phyloP scores from a whole-genome alignment of 2,329 filamentous ascomycete species.

The Alternaria angustiovoidea region DNA sequence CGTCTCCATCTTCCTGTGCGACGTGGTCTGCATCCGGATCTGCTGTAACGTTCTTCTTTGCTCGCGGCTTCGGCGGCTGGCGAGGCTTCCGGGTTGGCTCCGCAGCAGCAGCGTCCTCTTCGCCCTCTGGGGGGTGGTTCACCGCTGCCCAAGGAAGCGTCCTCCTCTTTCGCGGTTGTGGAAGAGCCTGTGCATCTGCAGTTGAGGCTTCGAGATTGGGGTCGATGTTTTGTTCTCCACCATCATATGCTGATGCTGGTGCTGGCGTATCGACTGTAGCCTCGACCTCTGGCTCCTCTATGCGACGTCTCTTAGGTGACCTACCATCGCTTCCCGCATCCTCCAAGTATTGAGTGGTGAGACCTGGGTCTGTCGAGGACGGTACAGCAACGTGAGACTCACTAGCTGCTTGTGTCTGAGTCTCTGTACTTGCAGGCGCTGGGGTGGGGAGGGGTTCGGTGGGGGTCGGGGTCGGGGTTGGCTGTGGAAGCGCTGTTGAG shows the following conservation, averaged over 20 bases:
- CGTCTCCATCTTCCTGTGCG: slow-evolving; percentile 20
- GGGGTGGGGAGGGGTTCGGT: background rate
- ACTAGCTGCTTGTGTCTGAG: slow-evolving; percentile 2
- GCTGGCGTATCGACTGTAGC: background rate
- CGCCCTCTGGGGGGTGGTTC: slow-evolving; percentile 31
- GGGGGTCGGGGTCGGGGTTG: background rate
- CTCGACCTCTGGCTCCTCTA: slow-evolving; percentile 15
- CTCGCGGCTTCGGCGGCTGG: slow-evolving; percentile 23
- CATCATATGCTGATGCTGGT: slow-evolving; percentile 2
- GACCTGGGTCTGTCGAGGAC: background rate
- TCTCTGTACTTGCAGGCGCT: background rate
- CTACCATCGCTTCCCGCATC: slow-evolving; percentile 19
- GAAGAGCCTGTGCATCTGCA: slow-evolving; percentile 9
- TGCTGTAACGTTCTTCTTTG: slow-evolving; percentile 10
- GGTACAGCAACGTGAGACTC: background rate
- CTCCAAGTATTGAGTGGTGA: slow-evolving; percentile 15
- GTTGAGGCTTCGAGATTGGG: slow-evolving; percentile 1
- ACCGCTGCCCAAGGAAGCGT: slow-evolving; percentile 42
- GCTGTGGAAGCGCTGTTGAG: background rate
- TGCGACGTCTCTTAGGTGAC: slow-evolving; percentile 34
- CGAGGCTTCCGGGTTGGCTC: slow-evolving; percentile 22
- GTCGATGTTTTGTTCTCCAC: background rate
- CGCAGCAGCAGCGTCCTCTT: slow-evolving; percentile 15
- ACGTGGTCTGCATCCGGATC: slow-evolving; percentile 14
- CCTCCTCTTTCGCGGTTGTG: slow-evolving; percentile 16